A percentile compares a stretch with the other conserved stretches of the same genome.
These are phyloP conservation scores for Massariosphaeria phaeospora DNA, from an alignment of 495 filamentous ascomycete species.

Conservation along the genomic window DNA sequence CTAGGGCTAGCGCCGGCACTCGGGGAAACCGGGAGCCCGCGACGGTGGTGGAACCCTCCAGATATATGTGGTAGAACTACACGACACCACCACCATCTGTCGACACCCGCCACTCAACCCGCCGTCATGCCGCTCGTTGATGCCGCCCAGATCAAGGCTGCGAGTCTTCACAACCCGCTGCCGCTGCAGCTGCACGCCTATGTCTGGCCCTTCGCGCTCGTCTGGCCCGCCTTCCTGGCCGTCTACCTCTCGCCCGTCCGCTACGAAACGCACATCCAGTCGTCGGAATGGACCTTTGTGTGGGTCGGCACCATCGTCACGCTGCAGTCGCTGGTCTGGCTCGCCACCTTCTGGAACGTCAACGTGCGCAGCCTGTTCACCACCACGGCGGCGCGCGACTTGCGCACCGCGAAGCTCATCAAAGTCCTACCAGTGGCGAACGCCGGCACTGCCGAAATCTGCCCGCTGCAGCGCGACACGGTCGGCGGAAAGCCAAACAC, in stretches of 20 bases:
- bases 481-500: constrained; percentile 67
- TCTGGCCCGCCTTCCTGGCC: constrained; percentile 87
- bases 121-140: constrained; percentile 66
- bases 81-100: too few relatives aligned
- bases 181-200: constrained; percentile 78
- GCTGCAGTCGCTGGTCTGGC: constrained; percentile 80
- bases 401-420: constrained; percentile 77
- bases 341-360: constrained; percentile 97
- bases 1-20: too few relatives aligned
- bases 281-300: constrained; percentile 94
- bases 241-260: constrained; percentile 74
- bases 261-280: constrained; percentile 84
- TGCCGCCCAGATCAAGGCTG: constrained; percentile 79
- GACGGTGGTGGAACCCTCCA: too few relatives aligned
- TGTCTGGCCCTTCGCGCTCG: constrained; percentile 81
- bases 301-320: constrained; percentile 85
- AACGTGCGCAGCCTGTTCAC: constrained; percentile 79
- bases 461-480: constrained; percentile 67
- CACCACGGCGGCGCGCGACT: constrained; percentile 60
- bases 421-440: constrained; percentile 90
- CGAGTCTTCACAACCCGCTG: constrained; percentile 83
- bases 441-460: constrained; percentile 86
- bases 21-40: too few relatives aligned
- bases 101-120: not conserved
- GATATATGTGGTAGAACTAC: too few relatives aligned